These are phyloP conservation scores for Coemansia sp. DNA, from an alignment of 192 early-diverging fungal species.

Conservation along the genomic window DNA sequence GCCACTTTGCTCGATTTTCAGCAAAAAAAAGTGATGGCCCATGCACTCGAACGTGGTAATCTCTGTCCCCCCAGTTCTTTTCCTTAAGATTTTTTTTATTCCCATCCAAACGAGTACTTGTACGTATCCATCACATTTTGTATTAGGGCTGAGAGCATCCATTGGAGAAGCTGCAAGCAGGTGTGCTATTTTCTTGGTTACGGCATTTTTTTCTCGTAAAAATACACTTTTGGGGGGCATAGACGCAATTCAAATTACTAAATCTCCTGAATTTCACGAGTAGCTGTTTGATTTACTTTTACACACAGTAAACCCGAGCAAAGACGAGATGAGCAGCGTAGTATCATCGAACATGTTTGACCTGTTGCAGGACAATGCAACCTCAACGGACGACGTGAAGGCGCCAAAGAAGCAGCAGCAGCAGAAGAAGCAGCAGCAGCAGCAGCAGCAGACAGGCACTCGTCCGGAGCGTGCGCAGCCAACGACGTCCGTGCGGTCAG, in stretches of 20 bases:
- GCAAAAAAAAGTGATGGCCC: not conserved
- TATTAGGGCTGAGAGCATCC: slow-evolving; percentile 4
- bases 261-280: too few relatives aligned
- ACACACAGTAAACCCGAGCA: slow-evolving; percentile 1
- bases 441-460: slow-evolving; percentile 11
- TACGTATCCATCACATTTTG: slow-evolving; percentile 4
- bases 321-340: slow-evolving; percentile 50
- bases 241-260: too few relatives aligned
- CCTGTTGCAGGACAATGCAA: slow-evolving; percentile 63
- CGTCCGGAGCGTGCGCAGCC: slow-evolving; percentile 28
- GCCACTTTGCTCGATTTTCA: not conserved
- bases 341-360: slow-evolving; percentile 68
- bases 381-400: slow-evolving; percentile 31
- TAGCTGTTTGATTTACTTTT: too few relatives aligned
- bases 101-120: not conserved
- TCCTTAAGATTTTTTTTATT: not conserved
- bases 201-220: too few relatives aligned
- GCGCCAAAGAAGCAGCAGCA: slow-evolving; percentile 10
- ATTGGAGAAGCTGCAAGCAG: not conserved
- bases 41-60: not conserved
- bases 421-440: slow-evolving; percentile 12
- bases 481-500: slow-evolving; percentile 13
- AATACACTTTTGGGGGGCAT: too few relatives aligned
- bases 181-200: not conserved
- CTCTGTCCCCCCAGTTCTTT: not conserved